Conservation (phyloP, 768 basidiomycete genomes). For the Boletus insuetus region DNA sequence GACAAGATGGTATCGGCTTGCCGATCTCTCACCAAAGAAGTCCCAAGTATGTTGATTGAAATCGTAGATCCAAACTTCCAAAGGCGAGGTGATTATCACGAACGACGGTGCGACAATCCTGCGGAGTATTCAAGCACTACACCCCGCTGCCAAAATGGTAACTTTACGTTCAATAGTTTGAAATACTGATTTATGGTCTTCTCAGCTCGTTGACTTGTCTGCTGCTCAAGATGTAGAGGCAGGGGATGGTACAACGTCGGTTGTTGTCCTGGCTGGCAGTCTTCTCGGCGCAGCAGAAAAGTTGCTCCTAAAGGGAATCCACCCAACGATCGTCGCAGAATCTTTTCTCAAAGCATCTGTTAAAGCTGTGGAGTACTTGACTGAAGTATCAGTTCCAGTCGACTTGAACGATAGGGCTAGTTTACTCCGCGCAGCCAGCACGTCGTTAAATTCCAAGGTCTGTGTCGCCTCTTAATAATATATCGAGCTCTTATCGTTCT, state of each 20-base stretch:
- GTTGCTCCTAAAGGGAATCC: slow-evolving; percentile 94
- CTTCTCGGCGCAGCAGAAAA: slow-evolving; percentile 94
- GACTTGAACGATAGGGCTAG: slow-evolving; percentile 84
- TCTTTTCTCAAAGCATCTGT: slow-evolving; percentile 89
- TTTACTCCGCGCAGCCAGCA: slow-evolving; percentile 89
- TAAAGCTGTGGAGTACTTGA: slow-evolving; percentile 92
- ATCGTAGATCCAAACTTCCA: slow-evolving; percentile 86
- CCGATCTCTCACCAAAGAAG: slow-evolving; percentile 10
- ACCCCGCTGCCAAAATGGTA: slow-evolving; percentile 98
- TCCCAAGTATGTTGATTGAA: slow-evolving; percentile 10
- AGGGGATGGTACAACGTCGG: slow-evolving; percentile 96
- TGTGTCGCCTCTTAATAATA: slow-evolving; percentile 4
- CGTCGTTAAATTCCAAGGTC: slow-evolving; percentile 95
- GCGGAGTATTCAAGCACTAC: slow-evolving; percentile 91
- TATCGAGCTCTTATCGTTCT: slow-evolving; percentile 7
- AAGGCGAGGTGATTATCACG: slow-evolving; percentile 96
- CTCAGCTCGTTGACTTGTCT: slow-evolving; percentile 92
- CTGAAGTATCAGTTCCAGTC: slow-evolving; percentile 89
- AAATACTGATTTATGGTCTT: not conserved
- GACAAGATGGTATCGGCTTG: slow-evolving; percentile 86
- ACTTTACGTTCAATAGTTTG: not conserved
- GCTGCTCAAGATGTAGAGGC: slow-evolving; percentile 98
- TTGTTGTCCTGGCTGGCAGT: slow-evolving; percentile 94
- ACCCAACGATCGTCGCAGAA: slow-evolving; percentile 96
- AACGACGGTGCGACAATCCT: slow-evolving; percentile 99